phyloP scores from a whole-genome alignment of 176 grass and related monocot genomes.

The Microstegium vimineum region DNA sequence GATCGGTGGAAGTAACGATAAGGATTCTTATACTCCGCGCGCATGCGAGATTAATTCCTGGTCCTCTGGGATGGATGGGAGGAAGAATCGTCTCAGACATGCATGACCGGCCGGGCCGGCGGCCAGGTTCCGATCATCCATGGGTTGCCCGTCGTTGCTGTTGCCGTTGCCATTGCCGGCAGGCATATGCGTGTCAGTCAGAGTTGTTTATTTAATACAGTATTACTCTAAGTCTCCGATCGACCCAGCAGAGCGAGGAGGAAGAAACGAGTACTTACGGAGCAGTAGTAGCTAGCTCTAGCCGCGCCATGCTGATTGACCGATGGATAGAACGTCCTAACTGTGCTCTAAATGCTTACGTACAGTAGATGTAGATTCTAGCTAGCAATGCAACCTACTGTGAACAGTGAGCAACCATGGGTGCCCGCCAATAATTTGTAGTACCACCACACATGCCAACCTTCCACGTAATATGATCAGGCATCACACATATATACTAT shows the following conservation, averaged over 20 bases:
- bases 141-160: background rate
- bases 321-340: too few species aligned
- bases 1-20: background rate
- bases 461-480: background rate
- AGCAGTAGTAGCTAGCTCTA: too few species aligned
- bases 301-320: too few species aligned
- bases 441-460: background rate
- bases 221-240: too few species aligned
- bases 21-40: background rate
- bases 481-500: slow-evolving; percentile 1
- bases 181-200: background rate
- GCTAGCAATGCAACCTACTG: too few species aligned
- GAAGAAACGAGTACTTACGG: too few species aligned
- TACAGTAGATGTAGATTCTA: too few species aligned
- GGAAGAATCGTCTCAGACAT: background rate
- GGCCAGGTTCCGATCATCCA: background rate
- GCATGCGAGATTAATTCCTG: background rate
- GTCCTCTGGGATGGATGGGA: too few species aligned
- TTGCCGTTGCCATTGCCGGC: background rate
- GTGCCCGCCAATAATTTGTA: background rate
- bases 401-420: background rate
- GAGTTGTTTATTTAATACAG: background rate
- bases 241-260: too few species aligned
- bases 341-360: too few species aligned
- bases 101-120: background rate